Conservation (phyloP, 164 flowering plant genomes). For the Umbellularia californica region DNA sequence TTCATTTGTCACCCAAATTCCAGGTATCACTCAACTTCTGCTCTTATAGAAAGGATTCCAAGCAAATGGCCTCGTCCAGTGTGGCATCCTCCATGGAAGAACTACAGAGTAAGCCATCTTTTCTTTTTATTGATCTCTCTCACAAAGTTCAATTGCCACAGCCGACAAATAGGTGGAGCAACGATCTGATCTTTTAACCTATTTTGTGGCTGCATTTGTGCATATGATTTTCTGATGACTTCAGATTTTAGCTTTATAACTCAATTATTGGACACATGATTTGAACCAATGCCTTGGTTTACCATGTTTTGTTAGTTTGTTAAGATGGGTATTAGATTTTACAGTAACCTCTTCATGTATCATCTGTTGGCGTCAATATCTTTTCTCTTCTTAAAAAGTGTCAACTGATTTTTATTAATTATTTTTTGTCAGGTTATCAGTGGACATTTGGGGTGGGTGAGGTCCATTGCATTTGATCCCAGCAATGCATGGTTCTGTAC, state of each 20-base stretch:
- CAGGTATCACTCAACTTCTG: constrained; percentile 81
- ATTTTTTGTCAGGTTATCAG: constrained; percentile 64
- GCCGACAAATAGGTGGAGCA: neutral
- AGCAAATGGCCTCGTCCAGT: constrained; percentile 99
- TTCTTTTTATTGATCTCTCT: neutral
- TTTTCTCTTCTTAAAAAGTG: too few relatives aligned
- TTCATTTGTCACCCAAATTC: neutral
- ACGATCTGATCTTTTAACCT: too few relatives aligned
- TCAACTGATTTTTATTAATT: too few relatives aligned
- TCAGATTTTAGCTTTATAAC: too few relatives aligned
- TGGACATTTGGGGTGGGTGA: constrained; percentile 99
- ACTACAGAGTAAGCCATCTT: constrained; percentile 62
- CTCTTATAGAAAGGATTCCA: constrained; percentile 94
- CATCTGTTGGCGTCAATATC: too few relatives aligned
- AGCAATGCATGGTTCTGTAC: constrained; percentile 98
- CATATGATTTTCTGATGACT: neutral
- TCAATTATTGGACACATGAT: too few relatives aligned
- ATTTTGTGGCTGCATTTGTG: neutral
- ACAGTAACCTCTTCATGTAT: too few relatives aligned
- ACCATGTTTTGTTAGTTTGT: too few relatives aligned
- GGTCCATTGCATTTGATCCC: constrained; percentile 94
- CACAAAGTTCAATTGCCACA: neutral
- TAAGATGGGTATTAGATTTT: too few relatives aligned
- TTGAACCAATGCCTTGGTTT: too few relatives aligned
- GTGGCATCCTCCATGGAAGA: constrained; percentile 99